A percentile compares a stretch with the other conserved stretches of the same genome.
phyloP scores from a whole-genome alignment of 2,329 filamentous ascomycete species.

The Fusarium vanettenii region DNA sequence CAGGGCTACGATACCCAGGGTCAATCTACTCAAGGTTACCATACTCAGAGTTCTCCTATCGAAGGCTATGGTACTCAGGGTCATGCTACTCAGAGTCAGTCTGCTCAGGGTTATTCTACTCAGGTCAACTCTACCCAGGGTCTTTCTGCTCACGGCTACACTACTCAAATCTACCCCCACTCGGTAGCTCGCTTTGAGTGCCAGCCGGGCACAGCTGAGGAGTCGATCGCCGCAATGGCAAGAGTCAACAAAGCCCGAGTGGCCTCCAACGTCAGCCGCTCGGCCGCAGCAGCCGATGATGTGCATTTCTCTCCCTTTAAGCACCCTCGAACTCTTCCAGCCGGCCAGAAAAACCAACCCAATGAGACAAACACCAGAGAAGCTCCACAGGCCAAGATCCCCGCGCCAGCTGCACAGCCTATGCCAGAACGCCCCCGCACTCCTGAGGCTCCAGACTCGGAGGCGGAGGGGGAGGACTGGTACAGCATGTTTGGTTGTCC shows the following conservation, averaged over 20 bases:
- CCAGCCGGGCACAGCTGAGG: constrained; percentile 21
- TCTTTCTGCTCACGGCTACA: not conserved
- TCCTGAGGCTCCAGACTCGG: not conserved
- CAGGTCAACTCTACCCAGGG: not conserved
- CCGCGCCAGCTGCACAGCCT: not conserved
- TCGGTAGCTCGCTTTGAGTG: constrained; percentile 22
- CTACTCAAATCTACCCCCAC: constrained; percentile 3
- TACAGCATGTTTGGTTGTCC: not conserved
- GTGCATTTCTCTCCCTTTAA: not conserved
- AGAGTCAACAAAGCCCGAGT: not conserved
- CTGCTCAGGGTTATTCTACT: not conserved
- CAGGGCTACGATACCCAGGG: not conserved
- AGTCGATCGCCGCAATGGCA: constrained; percentile 19
- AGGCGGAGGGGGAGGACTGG: not conserved
- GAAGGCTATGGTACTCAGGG: not conserved
- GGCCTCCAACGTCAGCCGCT: not conserved
- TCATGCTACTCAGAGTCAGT: not conserved
- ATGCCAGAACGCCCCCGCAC: not conserved
- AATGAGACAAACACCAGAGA: not conserved
- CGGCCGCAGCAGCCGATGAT: not conserved
- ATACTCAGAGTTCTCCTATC: not conserved
- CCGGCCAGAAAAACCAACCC: not conserved
- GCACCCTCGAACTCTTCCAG: not conserved
- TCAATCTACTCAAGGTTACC: not conserved
- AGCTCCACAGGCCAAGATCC: not conserved